Percentiles rank a stretch among this genome's conserved stretches.
Conservation (phyloP, 2,329 filamentous ascomycete species). For the Colletotrichum coccodes region DNA sequence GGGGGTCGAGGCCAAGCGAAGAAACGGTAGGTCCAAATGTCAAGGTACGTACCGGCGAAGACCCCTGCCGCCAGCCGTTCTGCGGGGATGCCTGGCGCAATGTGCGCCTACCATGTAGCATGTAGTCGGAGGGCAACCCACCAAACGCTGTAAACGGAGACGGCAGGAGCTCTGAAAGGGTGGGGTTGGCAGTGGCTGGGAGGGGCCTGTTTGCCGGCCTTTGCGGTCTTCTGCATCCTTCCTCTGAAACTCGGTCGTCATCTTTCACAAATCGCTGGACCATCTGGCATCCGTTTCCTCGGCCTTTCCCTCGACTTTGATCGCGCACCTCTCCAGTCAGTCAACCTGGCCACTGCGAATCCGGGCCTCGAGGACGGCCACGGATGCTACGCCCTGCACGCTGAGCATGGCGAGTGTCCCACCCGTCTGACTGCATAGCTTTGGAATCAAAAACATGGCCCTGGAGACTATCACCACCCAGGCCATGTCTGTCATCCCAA, state of each 20-base stretch:
- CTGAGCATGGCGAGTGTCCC: neutral
- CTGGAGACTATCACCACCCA: neutral
- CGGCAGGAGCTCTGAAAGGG: neutral
- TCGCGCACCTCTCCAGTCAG: neutral
- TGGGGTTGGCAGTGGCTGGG: constrained; percentile 27
- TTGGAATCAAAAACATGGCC: neutral
- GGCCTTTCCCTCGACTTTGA: neutral
- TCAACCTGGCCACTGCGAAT: neutral
- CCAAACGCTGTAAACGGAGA: neutral
- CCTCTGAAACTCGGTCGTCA: neutral
- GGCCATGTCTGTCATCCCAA: neutral
- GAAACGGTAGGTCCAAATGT: neutral
- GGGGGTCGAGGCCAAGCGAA: constrained; percentile 1
- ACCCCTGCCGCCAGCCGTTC: neutral
- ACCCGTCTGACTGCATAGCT: neutral
- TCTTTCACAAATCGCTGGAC: neutral
- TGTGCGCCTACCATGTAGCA: constrained; percentile 34
- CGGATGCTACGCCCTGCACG: neutral
- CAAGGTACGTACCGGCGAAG: neutral
- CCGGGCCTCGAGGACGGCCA: neutral
- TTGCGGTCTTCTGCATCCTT: neutral
- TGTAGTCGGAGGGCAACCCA: constrained; percentile 21
- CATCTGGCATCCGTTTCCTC: neutral
- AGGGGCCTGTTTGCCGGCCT: constrained; percentile 22
- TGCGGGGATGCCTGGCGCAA: constrained; percentile 31